A percentile compares a stretch with the other conserved stretches of the same genome.
These are phyloP conservation scores for Nicotiana obtusifolia DNA, from an alignment of 257 asterid species.

Conservation along the genomic window DNA sequence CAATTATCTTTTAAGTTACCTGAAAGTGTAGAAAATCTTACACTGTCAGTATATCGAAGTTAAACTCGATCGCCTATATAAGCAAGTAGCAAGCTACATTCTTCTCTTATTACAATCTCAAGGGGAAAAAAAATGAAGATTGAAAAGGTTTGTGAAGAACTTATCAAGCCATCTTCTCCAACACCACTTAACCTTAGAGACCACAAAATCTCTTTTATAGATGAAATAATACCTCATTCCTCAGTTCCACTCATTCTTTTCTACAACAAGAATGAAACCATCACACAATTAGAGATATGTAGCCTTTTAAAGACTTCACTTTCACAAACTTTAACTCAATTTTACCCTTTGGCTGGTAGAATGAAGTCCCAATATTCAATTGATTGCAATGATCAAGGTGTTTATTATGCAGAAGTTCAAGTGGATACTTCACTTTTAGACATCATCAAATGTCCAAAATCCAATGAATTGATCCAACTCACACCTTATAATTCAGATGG, in stretches of 20 bases:
- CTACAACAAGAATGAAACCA: constrained; percentile 11
- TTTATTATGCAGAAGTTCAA: constrained; percentile 29
- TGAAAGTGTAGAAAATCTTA: neutral
- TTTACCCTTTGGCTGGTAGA: constrained; percentile 65
- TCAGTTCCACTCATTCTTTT: constrained; percentile 54
- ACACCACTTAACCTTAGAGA: constrained; percentile 37
- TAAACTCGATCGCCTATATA: neutral
- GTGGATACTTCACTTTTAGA: constrained; percentile 26
- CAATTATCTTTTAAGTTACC: neutral
- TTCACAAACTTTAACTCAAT: constrained; percentile 35
- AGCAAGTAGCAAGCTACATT: neutral
- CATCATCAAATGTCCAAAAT: constrained; percentile 18
- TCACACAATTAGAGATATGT: constrained; percentile 19
- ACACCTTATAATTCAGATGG: constrained; percentile 39
- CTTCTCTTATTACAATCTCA: neutral
- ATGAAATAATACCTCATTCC: constrained; percentile 43
- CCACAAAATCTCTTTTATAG: constrained; percentile 52
- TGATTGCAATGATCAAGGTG: constrained; percentile 50
- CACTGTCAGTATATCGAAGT: neutral
- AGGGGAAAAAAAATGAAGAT: constrained; percentile 34
- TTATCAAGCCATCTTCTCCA: constrained; percentile 46
- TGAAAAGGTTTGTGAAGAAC: constrained; percentile 19
- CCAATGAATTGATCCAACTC: constrained; percentile 21
- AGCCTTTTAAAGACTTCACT: constrained; percentile 34
- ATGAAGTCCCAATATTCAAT: constrained; percentile 39